Percentiles rank a stretch among this genome's conserved stretches.
phyloP scores from a whole-genome alignment of 1,284 basidiomycete genomes.

The Malassezia furfur region DNA sequence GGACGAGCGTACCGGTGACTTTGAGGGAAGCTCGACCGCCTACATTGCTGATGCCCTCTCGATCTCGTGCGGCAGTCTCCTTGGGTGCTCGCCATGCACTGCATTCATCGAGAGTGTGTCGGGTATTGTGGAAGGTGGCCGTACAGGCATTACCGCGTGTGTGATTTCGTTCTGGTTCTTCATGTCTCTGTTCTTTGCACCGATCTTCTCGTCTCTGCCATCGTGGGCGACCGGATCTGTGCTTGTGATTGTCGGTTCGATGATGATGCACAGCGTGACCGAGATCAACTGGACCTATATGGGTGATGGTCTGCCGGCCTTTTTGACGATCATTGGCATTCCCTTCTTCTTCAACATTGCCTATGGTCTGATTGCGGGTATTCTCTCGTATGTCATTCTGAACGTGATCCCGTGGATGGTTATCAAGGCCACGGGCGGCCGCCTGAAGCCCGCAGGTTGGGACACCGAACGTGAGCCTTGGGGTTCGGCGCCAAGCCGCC shows the following conservation, averaged over 20 bases:
- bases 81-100: slow-evolving; percentile 78
- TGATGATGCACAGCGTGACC: slow-evolving; percentile 78
- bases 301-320: slow-evolving; percentile 63
- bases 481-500: slow-evolving; percentile 16
- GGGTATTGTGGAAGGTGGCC: slow-evolving; percentile 63
- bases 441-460: slow-evolving; percentile 59
- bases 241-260: slow-evolving; percentile 71
- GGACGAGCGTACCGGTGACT: slow-evolving; percentile 73
- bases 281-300: slow-evolving; percentile 82
- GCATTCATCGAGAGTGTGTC: slow-evolving; percentile 70
- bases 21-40: slow-evolving; percentile 73
- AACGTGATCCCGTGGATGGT: slow-evolving; percentile 60
- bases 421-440: slow-evolving; percentile 57
- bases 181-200: slow-evolving; percentile 76
- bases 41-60: slow-evolving; percentile 62
- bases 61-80: slow-evolving; percentile 69
- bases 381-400: slow-evolving; percentile 62
- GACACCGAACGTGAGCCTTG: slow-evolving; percentile 44
- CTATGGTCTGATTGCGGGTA: slow-evolving; percentile 75
- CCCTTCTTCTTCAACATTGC: slow-evolving; percentile 59
- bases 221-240: slow-evolving; percentile 80
- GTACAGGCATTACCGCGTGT: slow-evolving; percentile 73
- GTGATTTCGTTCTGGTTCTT: slow-evolving; percentile 70
- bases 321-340: slow-evolving; percentile 26
- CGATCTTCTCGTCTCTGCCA: slow-evolving; percentile 78